Conservation (phyloP, 805 yeast species). For the Wickerhamomyces subpelliculosus region DNA sequence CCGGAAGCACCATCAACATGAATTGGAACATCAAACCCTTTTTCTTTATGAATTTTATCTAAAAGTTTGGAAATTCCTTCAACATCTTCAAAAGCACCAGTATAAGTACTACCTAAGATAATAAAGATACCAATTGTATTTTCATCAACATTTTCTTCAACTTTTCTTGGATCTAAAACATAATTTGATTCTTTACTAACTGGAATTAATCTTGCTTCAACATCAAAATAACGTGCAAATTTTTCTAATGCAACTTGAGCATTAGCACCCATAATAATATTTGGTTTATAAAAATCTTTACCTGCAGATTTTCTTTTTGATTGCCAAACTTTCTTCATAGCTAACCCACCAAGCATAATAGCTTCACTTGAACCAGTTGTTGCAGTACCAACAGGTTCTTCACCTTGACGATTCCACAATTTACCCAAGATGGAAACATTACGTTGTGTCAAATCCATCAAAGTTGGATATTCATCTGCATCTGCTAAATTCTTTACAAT, state of each 20-base stretch:
- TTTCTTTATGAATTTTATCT: conserved; percentile 60
- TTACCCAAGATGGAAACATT: conserved; percentile 75
- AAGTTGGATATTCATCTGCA: conserved; percentile 86
- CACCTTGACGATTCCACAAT: conserved; percentile 69
- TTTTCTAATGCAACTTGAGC: conserved; percentile 93
- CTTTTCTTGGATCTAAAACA: conserved; percentile 52
- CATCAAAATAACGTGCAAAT: conserved; percentile 91
- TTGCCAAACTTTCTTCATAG: conserved; percentile 90
- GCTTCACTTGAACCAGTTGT: conserved; percentile 95
- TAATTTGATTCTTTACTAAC: conserved; percentile 55
- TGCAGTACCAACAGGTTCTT: conserved; percentile 71
- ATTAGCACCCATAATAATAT: conserved; percentile 86
- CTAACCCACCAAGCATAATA: conserved; percentile 87
- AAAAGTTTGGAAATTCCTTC: conserved; percentile 52
- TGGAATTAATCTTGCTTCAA: conserved; percentile 71
- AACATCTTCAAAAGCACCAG: conserved; percentile 87
- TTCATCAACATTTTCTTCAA: conserved; percentile 70
- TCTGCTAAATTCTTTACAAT: conserved; percentile 86
- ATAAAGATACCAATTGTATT: conserved; percentile 90
- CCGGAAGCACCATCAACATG: conserved; percentile 96
- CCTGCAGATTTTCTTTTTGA: conserved; percentile 52
- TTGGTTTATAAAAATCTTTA: conserved; percentile 57
- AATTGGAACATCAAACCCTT: conserved; percentile 66
- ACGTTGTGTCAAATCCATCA: conserved; percentile 72
- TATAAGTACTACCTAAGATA: conserved; percentile 85